A percentile compares a stretch with the other conserved stretches of the same genome.
Conservation (phyloP, 2,329 filamentous ascomycete genomes). For the Xylariaceae sp. region DNA sequence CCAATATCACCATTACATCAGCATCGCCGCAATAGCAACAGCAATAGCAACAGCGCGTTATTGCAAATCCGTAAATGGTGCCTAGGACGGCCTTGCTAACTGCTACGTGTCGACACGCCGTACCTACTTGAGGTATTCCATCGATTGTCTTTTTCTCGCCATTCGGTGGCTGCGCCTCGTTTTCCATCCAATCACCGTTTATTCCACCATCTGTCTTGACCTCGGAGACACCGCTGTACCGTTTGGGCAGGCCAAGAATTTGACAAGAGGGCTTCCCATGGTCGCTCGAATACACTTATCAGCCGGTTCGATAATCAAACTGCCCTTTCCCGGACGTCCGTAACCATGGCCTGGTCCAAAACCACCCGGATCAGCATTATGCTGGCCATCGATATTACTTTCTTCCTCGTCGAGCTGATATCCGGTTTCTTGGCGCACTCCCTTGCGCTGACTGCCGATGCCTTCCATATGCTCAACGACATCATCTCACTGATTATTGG, state of each 20-base stretch:
- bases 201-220: not conserved
- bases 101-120: too few relatives aligned
- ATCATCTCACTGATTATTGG: conserved; percentile 91
- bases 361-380: conserved; percentile 88
- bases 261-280: not conserved
- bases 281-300: not conserved
- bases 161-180: too few relatives aligned
- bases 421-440: conserved; percentile 85
- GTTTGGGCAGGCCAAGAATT: not conserved
- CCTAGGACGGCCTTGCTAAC: too few relatives aligned
- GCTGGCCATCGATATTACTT: conserved; percentile 81
- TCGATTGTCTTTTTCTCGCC: too few relatives aligned
- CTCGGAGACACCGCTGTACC: not conserved
- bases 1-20: too few relatives aligned
- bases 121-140: too few relatives aligned
- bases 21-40: too few relatives aligned
- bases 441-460: conserved; percentile 89
- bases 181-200: not conserved
- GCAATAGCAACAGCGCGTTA: too few relatives aligned
- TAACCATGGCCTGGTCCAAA: conserved; percentile 80
- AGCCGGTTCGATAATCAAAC: too few relatives aligned
- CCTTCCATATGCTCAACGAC: conserved; percentile 99
- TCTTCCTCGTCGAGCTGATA: conserved; percentile 86
- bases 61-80: too few relatives aligned
- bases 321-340: conserved; percentile 2